These are phyloP conservation scores for Trypanosoma lewisi DNA, from an alignment of 208 protist species.

Conservation along the genomic window DNA sequence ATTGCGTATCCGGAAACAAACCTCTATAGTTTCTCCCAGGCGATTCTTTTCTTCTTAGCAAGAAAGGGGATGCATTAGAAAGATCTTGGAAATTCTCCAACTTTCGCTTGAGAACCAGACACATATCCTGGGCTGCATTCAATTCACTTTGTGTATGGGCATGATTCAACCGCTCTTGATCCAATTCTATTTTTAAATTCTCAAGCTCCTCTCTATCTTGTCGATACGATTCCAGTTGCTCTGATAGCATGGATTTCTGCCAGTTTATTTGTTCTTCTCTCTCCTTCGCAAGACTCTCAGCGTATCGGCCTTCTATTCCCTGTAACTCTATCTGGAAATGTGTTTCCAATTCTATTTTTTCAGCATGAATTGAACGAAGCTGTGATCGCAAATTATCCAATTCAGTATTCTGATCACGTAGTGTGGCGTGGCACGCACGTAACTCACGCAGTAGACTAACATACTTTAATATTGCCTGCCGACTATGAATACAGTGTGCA, in stretches of 20 bases:
- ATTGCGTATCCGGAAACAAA: not conserved
- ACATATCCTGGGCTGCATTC: constrained; percentile 10
- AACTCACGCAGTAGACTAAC: constrained; percentile 58
- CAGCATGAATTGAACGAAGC: constrained; percentile 13
- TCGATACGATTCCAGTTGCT: constrained; percentile 9
- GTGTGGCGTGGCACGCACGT: constrained; percentile 40
- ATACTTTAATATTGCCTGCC: constrained; percentile 68
- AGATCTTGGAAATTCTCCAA: constrained; percentile 10
- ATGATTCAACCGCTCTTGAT: constrained; percentile 16
- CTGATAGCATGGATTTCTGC: constrained; percentile 10
- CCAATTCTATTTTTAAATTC: constrained; percentile 13
- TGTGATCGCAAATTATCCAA: constrained; percentile 17
- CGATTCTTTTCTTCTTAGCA: not conserved
- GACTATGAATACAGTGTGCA: constrained; percentile 57
- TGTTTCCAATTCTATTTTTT: constrained; percentile 14
- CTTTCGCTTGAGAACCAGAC: constrained; percentile 11
- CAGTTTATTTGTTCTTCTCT: constrained; percentile 13
- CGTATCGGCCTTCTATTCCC: constrained; percentile 11
- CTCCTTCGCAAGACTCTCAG: constrained; percentile 6
- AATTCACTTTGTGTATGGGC: constrained; percentile 16
- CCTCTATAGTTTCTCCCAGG: not conserved
- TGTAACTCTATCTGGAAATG: constrained; percentile 14
- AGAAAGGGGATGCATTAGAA: not conserved
- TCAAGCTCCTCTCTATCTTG: constrained; percentile 9
- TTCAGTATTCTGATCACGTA: constrained; percentile 40